These are phyloP conservation scores for Thymus quinquecostatus DNA, from an alignment of 257 asterid genomes.

Conservation along the genomic window DNA sequence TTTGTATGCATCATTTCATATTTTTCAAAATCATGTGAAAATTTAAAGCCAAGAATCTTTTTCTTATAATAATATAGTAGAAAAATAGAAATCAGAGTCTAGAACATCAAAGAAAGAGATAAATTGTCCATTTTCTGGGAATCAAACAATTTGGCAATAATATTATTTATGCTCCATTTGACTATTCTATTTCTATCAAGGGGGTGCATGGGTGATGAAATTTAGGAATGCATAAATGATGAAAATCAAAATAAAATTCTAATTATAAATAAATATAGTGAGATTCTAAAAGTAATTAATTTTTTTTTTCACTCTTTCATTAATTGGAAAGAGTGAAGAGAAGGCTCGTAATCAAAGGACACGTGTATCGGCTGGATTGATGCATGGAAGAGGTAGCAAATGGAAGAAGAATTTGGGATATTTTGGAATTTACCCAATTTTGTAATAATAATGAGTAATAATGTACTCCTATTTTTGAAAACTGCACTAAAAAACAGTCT, in stretches of 20 bases:
- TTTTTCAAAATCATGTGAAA: no score
- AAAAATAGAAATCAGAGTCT: no score
- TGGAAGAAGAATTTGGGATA: constrained; percentile 22
- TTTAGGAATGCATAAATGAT: constrained; percentile 10
- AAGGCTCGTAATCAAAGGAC: constrained; percentile 20
- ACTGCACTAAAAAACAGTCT: constrained; percentile 26
- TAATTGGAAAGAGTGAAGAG: constrained; percentile 16
- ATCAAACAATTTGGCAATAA: not conserved
- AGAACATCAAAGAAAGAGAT: not conserved
- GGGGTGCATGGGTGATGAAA: constrained; percentile 32
- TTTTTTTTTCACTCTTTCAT: not conserved
- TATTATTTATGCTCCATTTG: no score
- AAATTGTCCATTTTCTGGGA: not conserved
- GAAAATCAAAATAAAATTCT: not conserved
- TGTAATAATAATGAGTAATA: not conserved
- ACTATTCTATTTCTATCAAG: no score
- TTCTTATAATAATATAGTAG: no score
- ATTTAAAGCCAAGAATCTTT: no score
- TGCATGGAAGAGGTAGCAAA: constrained; percentile 12
- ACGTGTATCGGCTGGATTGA: constrained; percentile 24
- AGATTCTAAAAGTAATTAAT: not conserved
- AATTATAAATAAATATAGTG: not conserved
- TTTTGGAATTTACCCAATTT: constrained; percentile 18
- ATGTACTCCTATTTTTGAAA: not conserved
- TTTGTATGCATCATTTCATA: no score